A percentile compares a stretch with the other conserved stretches of the same genome.
Evolutionary conservation across 2,329 filamentous ascomycete genomes (phyloP).

Genomic region (Zymoseptoria pseudotritici): DNA sequence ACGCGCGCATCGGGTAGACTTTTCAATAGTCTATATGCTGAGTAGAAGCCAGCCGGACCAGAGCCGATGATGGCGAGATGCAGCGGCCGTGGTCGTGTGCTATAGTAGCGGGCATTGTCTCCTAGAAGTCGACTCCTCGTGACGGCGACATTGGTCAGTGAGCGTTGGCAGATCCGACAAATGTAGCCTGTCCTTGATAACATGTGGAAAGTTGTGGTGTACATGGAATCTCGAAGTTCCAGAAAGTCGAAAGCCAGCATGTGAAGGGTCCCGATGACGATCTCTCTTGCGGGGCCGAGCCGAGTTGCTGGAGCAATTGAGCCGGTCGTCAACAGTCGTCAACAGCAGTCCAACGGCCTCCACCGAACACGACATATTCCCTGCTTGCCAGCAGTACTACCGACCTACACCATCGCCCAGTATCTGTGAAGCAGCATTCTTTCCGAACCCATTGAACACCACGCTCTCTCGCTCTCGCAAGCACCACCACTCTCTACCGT

Average conservation of each 20-base stretch:
- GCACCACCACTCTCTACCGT: conserved; percentile 2
- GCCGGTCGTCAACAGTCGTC: neutral
- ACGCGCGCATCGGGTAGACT: conserved; percentile 64
- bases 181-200: conserved; percentile 10
- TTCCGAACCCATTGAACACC: neutral
- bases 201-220: conserved; percentile 5
- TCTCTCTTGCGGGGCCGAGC: no score
- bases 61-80: conserved; percentile 82
- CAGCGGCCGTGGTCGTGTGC: conserved; percentile 41
- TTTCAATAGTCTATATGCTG: conserved; percentile 74
- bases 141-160: conserved; percentile 13
- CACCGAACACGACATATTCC: neutral
- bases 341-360: no score
- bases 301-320: neutral
- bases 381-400: neutral
- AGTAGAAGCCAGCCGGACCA: conserved; percentile 93
- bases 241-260: neutral
- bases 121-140: conserved; percentile 1
- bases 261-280: no score
- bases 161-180: conserved; percentile 14
- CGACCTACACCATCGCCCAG: neutral
- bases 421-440: neutral
- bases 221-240: conserved; percentile 1
- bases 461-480: neutral
- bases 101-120: conserved; percentile 15